Base-by-base conservation (phyloP, 78 protist species). In the Bigelowiella natans region DNA sequence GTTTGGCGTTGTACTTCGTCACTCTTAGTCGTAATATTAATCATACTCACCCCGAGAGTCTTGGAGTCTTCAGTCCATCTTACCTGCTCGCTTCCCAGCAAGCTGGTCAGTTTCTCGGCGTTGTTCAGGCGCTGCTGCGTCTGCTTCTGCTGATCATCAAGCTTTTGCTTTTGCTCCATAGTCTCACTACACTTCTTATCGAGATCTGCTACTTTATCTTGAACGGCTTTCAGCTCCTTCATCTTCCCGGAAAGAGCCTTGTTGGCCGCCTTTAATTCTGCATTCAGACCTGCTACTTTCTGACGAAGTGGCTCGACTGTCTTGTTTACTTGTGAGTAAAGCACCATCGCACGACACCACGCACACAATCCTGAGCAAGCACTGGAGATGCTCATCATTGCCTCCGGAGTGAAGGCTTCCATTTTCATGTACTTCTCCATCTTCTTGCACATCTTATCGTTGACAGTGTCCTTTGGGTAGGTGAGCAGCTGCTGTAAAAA, bases 261-360 rank as follows among this genome's bases (percentile, higher is more conserved):
- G 84, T 93, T 39, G 85, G 94, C 94, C 2, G 2, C 92, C 83
- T 86, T 38, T 7, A 95, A 93, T 39, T 83, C 37, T 2, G 40
- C 90, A 36, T 92, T 85, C 26, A 89, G 83, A 7, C 37, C 86
- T n/a, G 63, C 91, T 7, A 94, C 92, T 31, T 1, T 28, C 34
- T 0, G 36, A 85, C 84, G 36, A 86, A 92, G 91, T 18, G 94
- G 96, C 40, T 86, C 95, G 7, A 96, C 93, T 31, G n/a, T 38
- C 94, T 94, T 94, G 38, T 88, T 83, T 2, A 94, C 96, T 18
- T 85, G 84, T 64, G 34, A 63, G 92, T 93, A 94, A 63, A 38
- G 84, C 83, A 90, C 93, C 88, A 97, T 94, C 26, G 97, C 97
- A 28, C 90, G 88, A 37, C 85, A 93, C 98, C 98, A 97, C 96